These are phyloP conservation scores for Xylariaceae sp. DNA, from an alignment of 2,329 filamentous ascomycete genomes.

Conservation along the genomic window DNA sequence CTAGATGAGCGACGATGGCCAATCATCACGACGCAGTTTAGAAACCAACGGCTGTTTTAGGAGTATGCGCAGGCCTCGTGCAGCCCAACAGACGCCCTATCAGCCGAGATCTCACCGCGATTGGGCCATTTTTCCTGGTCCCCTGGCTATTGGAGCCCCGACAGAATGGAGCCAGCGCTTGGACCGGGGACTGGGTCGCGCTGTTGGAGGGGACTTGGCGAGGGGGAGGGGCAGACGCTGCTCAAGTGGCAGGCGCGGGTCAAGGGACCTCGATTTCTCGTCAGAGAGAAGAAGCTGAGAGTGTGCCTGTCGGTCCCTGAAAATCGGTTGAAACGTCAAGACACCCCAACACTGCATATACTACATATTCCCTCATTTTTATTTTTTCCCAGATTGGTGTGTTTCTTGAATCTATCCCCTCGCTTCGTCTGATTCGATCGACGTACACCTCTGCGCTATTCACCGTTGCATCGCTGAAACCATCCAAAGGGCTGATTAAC, in stretches of 20 bases:
- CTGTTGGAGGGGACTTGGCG: too few species aligned
- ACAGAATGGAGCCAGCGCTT: background rate
- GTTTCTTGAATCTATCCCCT: background rate
- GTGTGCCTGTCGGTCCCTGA: too few species aligned
- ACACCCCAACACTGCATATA: too few species aligned
- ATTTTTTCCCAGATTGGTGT: too few species aligned
- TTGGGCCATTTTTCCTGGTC: too few species aligned
- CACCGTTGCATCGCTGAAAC: background rate
- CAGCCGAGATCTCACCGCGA: too few species aligned
- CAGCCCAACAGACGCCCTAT: background rate
- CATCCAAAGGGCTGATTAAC: background rate
- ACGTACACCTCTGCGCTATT: too few species aligned
- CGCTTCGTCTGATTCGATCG: too few species aligned
- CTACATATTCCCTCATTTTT: too few species aligned
- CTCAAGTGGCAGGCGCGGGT: background rate
- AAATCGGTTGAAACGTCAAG: background rate
- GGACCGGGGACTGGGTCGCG: background rate
- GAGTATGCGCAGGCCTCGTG: background rate
- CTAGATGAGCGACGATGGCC: slow-evolving; percentile 6
- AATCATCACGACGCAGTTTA: slow-evolving; percentile 7
- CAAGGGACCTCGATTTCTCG: too few species aligned
- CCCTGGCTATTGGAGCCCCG: background rate
- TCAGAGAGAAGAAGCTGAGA: too few species aligned
- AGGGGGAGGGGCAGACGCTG: too few species aligned
- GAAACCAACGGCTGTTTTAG: slow-evolving; percentile 13